These are phyloP conservation scores for Emericellopsis atlantica DNA, from an alignment of 2,329 filamentous ascomycete genomes.

Conservation along the genomic window DNA sequence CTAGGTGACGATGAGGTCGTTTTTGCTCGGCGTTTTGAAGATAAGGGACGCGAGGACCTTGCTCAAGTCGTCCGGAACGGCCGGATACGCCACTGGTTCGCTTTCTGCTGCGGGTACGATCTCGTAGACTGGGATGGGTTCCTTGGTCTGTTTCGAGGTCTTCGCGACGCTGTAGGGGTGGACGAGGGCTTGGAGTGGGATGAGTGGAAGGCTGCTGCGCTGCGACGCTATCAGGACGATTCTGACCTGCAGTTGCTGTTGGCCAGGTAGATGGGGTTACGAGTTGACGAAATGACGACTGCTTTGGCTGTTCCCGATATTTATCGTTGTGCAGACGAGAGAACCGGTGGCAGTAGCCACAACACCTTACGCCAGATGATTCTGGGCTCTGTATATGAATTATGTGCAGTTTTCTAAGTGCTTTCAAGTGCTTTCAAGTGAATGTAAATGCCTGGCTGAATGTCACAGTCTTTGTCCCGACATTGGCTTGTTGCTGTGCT, in stretches of 20 bases:
- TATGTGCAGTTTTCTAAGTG: no score
- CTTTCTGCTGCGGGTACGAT: constrained; percentile 28
- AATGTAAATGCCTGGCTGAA: no score
- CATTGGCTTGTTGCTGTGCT: no score
- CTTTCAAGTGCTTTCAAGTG: no score
- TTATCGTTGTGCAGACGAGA: no score
- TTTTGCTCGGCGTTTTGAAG: constrained; percentile 17
- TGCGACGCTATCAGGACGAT: constrained; percentile 19
- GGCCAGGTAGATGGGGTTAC: no score
- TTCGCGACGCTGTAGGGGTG: constrained; percentile 18
- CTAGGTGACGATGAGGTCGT: constrained; percentile 22
- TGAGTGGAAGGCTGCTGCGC: constrained; percentile 20
- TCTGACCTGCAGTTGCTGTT: constrained; percentile 4
- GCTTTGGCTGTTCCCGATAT: no score
- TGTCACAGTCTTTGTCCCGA: no score
- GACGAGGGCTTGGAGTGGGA: constrained; percentile 22
- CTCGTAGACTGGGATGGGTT: constrained; percentile 28
- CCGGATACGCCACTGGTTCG: constrained; percentile 22
- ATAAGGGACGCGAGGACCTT: constrained; percentile 20
- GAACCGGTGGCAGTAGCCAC: no score
- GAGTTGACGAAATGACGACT: no score
- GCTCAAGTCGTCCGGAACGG: constrained; percentile 22
- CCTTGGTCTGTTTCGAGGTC: constrained; percentile 24
- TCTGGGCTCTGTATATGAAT: no score
- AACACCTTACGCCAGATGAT: no score